A percentile compares a stretch with the other conserved stretches of the same genome.
Conservation (phyloP, 78 protist genomes). For the Cavenderia fasciculata region DNA sequence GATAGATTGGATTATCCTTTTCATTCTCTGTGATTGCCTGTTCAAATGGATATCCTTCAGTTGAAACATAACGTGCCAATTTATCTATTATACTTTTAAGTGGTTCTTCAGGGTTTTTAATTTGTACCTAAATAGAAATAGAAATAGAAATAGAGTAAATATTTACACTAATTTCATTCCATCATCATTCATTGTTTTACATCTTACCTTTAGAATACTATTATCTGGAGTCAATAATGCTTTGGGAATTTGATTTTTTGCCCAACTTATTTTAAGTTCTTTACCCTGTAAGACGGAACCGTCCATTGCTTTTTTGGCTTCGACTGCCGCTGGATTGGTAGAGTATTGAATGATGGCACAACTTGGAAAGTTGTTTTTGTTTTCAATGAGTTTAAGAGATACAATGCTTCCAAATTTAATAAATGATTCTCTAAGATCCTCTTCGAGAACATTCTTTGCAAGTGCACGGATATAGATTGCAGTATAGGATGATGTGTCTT, state of each 20-base stretch:
- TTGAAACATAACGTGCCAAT: constrained; percentile 25
- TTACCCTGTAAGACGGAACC: constrained; percentile 11
- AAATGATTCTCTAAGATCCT: not conserved
- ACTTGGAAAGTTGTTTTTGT: constrained; percentile 15
- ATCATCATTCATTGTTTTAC: not conserved
- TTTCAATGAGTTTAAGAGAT: constrained; percentile 12
- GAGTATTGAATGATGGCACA: constrained; percentile 37
- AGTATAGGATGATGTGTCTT: constrained; percentile 5
- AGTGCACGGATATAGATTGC: constrained; percentile 29
- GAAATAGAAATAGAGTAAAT: too few relatives aligned
- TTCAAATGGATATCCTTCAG: constrained; percentile 53
- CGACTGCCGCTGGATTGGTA: constrained; percentile 3
- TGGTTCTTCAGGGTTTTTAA: constrained; percentile 6
- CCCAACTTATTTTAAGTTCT: constrained; percentile 41
- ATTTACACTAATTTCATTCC: not conserved
- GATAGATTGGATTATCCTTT: constrained; percentile 1
- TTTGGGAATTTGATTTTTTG: constrained; percentile 10
- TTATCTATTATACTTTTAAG: constrained; percentile 17
- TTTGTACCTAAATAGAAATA: not conserved
- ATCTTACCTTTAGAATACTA: not conserved
- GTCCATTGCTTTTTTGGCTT: constrained; percentile 12
- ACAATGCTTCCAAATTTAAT: constrained; percentile 7
- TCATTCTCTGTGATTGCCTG: constrained; percentile 20
- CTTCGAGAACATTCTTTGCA: not conserved
- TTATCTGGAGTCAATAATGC: not conserved